phyloP scores from a whole-genome alignment of 768 basidiomycete species.

The Boletellus ananiceps region DNA sequence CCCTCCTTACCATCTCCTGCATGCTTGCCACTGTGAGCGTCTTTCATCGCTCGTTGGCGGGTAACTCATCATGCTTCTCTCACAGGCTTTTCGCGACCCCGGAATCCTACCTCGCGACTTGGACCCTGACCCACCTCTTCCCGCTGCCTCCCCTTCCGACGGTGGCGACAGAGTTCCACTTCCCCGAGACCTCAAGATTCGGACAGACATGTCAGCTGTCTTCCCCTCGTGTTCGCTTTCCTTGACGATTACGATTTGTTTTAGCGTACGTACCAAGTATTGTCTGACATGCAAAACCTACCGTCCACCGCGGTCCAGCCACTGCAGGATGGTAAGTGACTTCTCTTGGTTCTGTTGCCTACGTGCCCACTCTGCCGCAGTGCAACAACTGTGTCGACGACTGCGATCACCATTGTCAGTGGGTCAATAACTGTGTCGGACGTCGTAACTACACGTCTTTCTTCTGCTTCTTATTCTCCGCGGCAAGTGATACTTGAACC shows the following conservation, averaged over 20 bases:
- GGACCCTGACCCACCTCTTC: slow-evolving; percentile 81
- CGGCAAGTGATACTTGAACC: slow-evolving; percentile 44
- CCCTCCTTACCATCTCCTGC: slow-evolving; percentile 61
- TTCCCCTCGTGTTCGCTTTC: background rate
- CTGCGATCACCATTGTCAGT: slow-evolving; percentile 89
- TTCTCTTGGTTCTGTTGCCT: background rate
- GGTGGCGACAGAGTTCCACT: slow-evolving; percentile 59
- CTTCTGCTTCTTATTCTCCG: slow-evolving; percentile 72
- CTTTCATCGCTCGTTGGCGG: background rate
- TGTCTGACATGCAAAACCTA: slow-evolving; percentile 92
- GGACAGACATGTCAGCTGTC: slow-evolving; percentile 63
- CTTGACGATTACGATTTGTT: background rate
- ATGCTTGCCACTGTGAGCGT: slow-evolving; percentile 72
- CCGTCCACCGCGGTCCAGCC: slow-evolving; percentile 89
- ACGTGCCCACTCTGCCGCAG: slow-evolving; percentile 34
- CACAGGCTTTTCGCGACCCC: slow-evolving; percentile 72
- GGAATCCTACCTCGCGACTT: slow-evolving; percentile 87
- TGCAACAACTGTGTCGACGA: slow-evolving; percentile 98
- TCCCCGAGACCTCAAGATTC: slow-evolving; percentile 78
- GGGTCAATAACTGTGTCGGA: slow-evolving; percentile 95
- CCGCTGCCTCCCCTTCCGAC: slow-evolving; percentile 53
- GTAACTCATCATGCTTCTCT: background rate
- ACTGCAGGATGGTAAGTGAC: slow-evolving; percentile 81
- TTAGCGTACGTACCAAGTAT: slow-evolving; percentile 86
- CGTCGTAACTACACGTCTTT: slow-evolving; percentile 95